Evolutionary conservation across 208 protist species (phyloP).

Genomic region (Wallacemonas sp.): DNA sequence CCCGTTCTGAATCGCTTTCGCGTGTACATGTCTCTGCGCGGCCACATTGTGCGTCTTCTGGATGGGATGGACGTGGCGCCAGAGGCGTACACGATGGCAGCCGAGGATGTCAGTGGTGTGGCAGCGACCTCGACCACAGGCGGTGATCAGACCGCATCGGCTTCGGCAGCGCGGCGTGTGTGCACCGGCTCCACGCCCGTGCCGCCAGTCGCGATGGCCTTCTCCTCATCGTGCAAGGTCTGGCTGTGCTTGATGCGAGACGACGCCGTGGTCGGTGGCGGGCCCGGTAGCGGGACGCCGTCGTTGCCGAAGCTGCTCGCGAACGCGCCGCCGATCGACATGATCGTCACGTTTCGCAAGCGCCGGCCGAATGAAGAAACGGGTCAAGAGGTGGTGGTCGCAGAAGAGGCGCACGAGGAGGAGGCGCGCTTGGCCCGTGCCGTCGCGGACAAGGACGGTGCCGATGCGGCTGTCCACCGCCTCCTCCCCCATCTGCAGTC

Average conservation of each 20-base stretch:
- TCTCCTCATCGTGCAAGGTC: slow-evolving; percentile 34
- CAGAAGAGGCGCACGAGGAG: no score
- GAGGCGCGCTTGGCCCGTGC: background rate
- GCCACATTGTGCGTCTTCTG: slow-evolving; percentile 56
- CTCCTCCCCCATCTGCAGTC: slow-evolving; percentile 27
- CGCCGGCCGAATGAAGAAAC: background rate
- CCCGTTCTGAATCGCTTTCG: slow-evolving; percentile 56
- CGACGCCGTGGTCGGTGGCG: slow-evolving; percentile 33
- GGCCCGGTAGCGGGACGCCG: slow-evolving; percentile 4
- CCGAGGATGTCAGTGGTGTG: background rate
- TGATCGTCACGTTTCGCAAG: slow-evolving; percentile 38
- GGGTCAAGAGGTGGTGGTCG: background rate
- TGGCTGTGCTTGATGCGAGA: slow-evolving; percentile 76
- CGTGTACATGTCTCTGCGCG: slow-evolving; percentile 75
- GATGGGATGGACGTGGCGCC: slow-evolving; percentile 32
- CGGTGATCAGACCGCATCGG: background rate
- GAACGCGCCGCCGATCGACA: slow-evolving; percentile 28
- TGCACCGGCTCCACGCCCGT: background rate
- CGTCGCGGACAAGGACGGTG: slow-evolving; percentile 4
- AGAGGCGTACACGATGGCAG: background rate
- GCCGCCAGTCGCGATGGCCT: slow-evolving; percentile 16
- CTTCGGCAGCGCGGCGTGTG: background rate
- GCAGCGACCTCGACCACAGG: background rate
- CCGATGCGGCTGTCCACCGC: slow-evolving; percentile 26
- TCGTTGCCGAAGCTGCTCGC: slow-evolving; percentile 23